These are phyloP conservation scores for Pythium periplocum DNA, from an alignment of 352 stramenopile species.

Conservation along the genomic window DNA sequence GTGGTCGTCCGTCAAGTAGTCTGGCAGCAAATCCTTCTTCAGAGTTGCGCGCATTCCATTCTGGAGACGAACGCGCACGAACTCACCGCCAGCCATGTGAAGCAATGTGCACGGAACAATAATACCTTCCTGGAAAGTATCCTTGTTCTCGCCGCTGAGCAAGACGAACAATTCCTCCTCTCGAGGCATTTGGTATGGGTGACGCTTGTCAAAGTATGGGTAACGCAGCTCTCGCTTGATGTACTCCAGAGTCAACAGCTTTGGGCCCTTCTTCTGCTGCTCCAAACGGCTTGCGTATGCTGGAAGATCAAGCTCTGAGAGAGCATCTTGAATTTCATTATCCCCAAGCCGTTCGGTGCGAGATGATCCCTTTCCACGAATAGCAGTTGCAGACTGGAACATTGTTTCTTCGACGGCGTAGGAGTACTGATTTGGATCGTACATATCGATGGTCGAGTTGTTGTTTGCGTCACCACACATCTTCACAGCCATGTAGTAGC, in stretches of 20 bases:
- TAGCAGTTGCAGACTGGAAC: conserved; percentile 85
- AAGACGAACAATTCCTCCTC: conserved; percentile 86
- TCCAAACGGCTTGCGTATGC: conserved; percentile 84
- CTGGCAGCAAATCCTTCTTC: conserved; percentile 65
- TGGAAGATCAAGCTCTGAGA: conserved; percentile 83
- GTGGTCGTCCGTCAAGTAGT: conserved; percentile 61
- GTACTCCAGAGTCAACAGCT: conserved; percentile 81
- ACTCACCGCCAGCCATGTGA: conserved; percentile 73
- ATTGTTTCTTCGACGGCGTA: conserved; percentile 89
- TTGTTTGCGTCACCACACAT: conserved; percentile 90
- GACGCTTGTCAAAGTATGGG: conserved; percentile 86
- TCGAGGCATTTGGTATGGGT: conserved; percentile 78
- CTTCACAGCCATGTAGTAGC: conserved; percentile 90
- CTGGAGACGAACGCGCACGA: conserved; percentile 81
- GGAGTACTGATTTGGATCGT: conserved; percentile 87
- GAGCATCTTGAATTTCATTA: conserved; percentile 79
- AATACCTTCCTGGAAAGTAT: conserved; percentile 81
- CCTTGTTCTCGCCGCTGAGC: conserved; percentile 75
- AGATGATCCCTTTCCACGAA: conserved; percentile 57
- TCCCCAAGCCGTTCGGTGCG: conserved; percentile 57
- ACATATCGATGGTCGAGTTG: conserved; percentile 90
- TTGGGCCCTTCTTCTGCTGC: conserved; percentile 86
- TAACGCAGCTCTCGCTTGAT: conserved; percentile 88
- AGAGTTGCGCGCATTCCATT: conserved; percentile 81
- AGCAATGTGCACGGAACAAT: conserved; percentile 82